Base-by-base conservation (phyloP, 1,139 yeast species). In the Casaregolazyma lundiana region DNA sequence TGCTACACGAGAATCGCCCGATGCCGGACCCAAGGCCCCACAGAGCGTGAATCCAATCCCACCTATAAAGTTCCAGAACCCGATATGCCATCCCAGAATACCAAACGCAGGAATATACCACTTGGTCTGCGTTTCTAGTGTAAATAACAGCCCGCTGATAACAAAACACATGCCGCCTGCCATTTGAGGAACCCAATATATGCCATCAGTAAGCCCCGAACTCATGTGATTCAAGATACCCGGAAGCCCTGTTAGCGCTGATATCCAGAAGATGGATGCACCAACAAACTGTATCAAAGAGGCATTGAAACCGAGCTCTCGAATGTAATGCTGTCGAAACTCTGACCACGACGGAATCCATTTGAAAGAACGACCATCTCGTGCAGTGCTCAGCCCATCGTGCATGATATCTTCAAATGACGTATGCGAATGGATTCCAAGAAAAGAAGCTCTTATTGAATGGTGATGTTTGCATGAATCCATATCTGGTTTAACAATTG, bases 181-280 rank as follows among this genome's bases (percentile, higher is more conserved):
- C 11, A 50, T 46, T 35, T 50, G 53, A 8, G 53, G 53, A 35
- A 44, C 52, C 53, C 53, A 50, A 19, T 26, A 50, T 11, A 50
- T 46, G 9, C 53, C 53, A 26, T 50, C 49, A 4, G 40, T 24
- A 17, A 50, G 48, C 6, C 50, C 21, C 13, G 24, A 44, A 11
- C 49, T 30, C 46, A 50, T 40, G 9, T 40, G 24, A 29, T 50
- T 44, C 30, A 20, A 26, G 11, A 50, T 49, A 13, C 53, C 52
- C 7, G 53, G 53, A 15, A 50, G 46, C 15, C 49, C 53, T n/a
- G 53, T 50, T 26, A 50, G 41, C 9, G 52, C 52, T 11, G 45
- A 32, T 9, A 50, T 50, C 53, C 53, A 50, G 39, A 50, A 50
- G 15, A 50, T 41, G 5, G 52, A 36, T 3, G 53, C 53, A 11